Conservation (phyloP, 768 basidiomycete species). For the Lactifluus pinguis region DNA sequence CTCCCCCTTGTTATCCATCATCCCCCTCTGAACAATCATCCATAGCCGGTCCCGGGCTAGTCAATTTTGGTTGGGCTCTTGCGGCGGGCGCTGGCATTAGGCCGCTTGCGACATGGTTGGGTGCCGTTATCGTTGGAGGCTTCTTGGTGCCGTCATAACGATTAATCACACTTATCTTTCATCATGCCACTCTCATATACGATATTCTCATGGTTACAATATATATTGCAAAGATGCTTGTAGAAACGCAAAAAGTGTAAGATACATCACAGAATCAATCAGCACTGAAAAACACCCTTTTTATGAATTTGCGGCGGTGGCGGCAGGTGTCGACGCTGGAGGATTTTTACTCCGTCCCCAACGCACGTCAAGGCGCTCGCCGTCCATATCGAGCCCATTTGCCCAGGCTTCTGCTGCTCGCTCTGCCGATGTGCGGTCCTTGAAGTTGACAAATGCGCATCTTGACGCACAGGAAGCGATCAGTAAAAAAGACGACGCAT, state of each 20-base stretch:
- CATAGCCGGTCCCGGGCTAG: slow-evolving; percentile 52
- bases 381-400: slow-evolving; percentile 83
- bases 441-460: slow-evolving; percentile 96
- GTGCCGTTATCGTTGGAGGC: slow-evolving; percentile 24
- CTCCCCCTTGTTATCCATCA: background rate
- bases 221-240: background rate
- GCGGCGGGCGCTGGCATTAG: slow-evolving; percentile 28
- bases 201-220: background rate
- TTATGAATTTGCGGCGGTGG: background rate
- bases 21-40: background rate
- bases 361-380: slow-evolving; percentile 60
- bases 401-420: slow-evolving; percentile 82
- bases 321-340: background rate
- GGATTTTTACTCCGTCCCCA: slow-evolving; percentile 73
- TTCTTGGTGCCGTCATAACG: slow-evolving; percentile 14
- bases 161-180: background rate
- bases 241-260: background rate
- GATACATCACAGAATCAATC: slow-evolving; percentile 3
- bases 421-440: slow-evolving; percentile 74
- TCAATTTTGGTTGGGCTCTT: slow-evolving; percentile 48
- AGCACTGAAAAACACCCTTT: background rate
- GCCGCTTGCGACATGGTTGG: slow-evolving; percentile 35
- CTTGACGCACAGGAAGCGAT: slow-evolving; percentile 31
- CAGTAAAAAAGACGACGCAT: background rate
- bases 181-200: background rate